These are phyloP conservation scores for Linum tenue DNA, from an alignment of 345 rosid species.

Conservation along the genomic window DNA sequence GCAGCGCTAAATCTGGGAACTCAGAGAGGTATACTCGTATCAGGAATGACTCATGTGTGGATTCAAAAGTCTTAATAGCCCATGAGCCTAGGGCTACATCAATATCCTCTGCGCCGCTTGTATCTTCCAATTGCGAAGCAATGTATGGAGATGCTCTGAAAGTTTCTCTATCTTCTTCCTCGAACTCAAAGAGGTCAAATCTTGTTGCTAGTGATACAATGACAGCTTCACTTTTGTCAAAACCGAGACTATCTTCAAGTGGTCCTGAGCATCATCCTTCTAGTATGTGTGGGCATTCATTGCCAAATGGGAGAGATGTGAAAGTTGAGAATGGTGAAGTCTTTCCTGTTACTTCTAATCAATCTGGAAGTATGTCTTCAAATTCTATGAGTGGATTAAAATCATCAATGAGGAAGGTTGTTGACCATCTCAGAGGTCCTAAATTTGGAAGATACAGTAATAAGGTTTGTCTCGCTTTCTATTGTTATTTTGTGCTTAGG, in stretches of 20 bases:
- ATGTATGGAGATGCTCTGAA: conserved; percentile 11
- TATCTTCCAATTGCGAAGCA: conserved; percentile 8
- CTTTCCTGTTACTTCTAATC: conserved; percentile 23
- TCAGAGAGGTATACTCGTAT: conserved; percentile 9
- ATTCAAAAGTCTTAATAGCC: conserved; percentile 15
- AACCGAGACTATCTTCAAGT: conserved; percentile 21
- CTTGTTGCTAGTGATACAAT: conserved; percentile 16
- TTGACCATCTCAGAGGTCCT: conserved; percentile 57
- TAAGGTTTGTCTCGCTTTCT: conserved; percentile 42
- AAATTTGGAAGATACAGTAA: conserved; percentile 45
- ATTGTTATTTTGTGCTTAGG: neutral
- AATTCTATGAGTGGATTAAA: conserved; percentile 39
- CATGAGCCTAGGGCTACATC: conserved; percentile 21
- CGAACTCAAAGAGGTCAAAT: conserved; percentile 25
- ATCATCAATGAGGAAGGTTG: conserved; percentile 53
- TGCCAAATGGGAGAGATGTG: conserved; percentile 28
- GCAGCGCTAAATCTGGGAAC: conserved; percentile 19
- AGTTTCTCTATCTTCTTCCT: conserved; percentile 15
- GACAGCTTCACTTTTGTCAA: conserved; percentile 21
- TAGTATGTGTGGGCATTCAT: conserved; percentile 21
- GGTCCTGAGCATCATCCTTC: conserved; percentile 18
- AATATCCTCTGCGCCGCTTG: neutral
- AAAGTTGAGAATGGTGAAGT: conserved; percentile 26
- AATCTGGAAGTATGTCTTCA: conserved; percentile 22
- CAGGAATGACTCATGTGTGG: conserved; percentile 5